Evolutionary conservation across 352 stramenopile genomes (phyloP).

Genomic region (Globisporangium splendens): DNA sequence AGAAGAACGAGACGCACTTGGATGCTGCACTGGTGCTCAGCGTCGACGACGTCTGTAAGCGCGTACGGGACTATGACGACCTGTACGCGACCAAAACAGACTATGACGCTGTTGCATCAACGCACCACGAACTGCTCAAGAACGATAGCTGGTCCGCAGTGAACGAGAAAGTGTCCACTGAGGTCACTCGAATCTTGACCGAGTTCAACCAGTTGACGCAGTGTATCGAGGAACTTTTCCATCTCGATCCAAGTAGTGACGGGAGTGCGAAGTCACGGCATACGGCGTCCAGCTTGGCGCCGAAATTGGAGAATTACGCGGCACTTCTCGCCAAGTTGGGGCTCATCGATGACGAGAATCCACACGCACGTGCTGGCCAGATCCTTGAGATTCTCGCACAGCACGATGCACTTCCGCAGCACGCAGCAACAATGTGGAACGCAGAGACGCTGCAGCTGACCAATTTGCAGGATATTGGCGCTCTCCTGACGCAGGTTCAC

Average conservation of each 20-base stretch:
- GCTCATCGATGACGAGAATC: background rate
- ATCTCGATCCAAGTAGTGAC: too few relatives aligned
- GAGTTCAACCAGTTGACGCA: background rate
- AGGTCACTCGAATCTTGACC: background rate
- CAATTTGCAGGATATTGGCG: slow-evolving; percentile 2
- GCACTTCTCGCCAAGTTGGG: slow-evolving; percentile 1
- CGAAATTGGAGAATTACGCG: background rate
- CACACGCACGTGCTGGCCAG: background rate
- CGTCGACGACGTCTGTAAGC: too few relatives aligned
- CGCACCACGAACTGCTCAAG: too few relatives aligned
- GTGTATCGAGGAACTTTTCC: background rate
- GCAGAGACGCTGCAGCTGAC: slow-evolving; percentile 1
- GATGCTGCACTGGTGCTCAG: too few relatives aligned
- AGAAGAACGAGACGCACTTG: background rate
- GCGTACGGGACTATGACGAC: too few relatives aligned
- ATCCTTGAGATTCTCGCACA: background rate
- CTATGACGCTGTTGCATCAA: too few relatives aligned
- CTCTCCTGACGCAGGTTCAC: background rate
- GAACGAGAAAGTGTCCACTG: background rate
- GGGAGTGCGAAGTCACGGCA: too few relatives aligned
- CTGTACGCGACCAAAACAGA: too few relatives aligned
- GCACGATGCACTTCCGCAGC: slow-evolving; percentile 5
- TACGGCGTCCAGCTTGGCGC: background rate
- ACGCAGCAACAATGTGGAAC: background rate
- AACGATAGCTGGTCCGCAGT: too few relatives aligned